phyloP scores from a whole-genome alignment of 1,139 yeast species.

The Hyphopichia pseudoburtonii region DNA sequence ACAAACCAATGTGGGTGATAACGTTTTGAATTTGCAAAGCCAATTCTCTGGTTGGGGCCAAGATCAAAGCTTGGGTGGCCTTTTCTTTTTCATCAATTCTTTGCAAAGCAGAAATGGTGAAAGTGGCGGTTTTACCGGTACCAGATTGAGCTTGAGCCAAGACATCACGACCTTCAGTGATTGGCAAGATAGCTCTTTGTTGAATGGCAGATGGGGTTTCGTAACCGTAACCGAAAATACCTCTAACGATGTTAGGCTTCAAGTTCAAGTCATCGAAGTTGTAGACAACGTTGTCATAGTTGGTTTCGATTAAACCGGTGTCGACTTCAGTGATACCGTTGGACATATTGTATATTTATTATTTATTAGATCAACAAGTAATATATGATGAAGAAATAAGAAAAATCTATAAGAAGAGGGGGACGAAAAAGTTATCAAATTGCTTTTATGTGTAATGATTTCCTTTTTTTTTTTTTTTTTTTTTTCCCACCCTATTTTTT shows the following conservation, averaged over 20 bases:
- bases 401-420: conserved; percentile 7
- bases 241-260: conserved; percentile 76
- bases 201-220: conserved; percentile 98
- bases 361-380: conserved; percentile 5
- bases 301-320: conserved; percentile 84
- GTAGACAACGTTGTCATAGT: conserved; percentile 96
- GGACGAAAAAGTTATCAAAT: background rate
- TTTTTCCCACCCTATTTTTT: background rate
- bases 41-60: conserved; percentile 98
- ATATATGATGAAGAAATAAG: conserved; percentile 6
- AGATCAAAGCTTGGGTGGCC: conserved; percentile 89
- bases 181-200: conserved; percentile 96
- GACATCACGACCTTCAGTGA: conserved; percentile 94
- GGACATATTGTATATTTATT: conserved; percentile 26
- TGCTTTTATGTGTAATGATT: conserved; percentile 3
- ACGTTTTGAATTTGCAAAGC: conserved; percentile 98
- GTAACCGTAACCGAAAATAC: conserved; percentile 96
- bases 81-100: conserved; percentile 78
- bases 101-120: conserved; percentile 95
- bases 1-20: conserved; percentile 88
- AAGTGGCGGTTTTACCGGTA: conserved; percentile 99
- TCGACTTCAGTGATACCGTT: conserved; percentile 82
- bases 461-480: conserved; percentile 3
- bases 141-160: conserved; percentile 99
- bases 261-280: conserved; percentile 84